phyloP scores from a whole-genome alignment of 1,284 basidiomycete genomes.

The Puccinia triticina region DNA sequence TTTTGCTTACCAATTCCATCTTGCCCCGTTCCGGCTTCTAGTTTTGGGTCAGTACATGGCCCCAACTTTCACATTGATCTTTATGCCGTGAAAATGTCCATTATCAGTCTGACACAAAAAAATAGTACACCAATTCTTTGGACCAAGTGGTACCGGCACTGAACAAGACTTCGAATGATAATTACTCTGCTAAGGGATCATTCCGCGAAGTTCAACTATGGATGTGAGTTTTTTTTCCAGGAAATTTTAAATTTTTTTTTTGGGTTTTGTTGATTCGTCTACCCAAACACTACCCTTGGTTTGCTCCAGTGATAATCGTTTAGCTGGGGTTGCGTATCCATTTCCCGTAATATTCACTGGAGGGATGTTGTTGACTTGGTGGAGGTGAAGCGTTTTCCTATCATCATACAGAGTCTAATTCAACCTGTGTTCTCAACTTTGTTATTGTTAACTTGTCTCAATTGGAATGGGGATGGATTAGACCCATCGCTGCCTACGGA shows the following conservation, averaged over 20 bases:
- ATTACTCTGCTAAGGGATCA: slow-evolving; percentile 65
- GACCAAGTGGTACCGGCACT: slow-evolving; percentile 63
- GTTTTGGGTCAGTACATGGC: slow-evolving; percentile 44
- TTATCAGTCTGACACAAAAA: slow-evolving; percentile 8
- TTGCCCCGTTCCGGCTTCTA: not conserved
- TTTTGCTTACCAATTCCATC: not conserved
- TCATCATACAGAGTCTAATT: too few species aligned
- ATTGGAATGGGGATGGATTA: slow-evolving; percentile 7
- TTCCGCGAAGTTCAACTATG: slow-evolving; percentile 77
- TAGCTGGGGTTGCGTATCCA: slow-evolving; percentile 77
- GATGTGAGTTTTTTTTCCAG: slow-evolving; percentile 60
- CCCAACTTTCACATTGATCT: not conserved
- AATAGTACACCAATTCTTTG: slow-evolving; percentile 44
- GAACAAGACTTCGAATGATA: slow-evolving; percentile 63
- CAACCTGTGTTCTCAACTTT: not conserved
- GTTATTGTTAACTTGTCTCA: not conserved
- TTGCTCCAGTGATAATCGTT: slow-evolving; percentile 65
- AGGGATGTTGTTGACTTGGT: slow-evolving; percentile 72
- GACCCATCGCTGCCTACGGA: slow-evolving; percentile 76
- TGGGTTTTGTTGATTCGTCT: not conserved
- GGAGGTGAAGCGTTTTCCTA: slow-evolving; percentile 61
- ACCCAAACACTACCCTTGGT: not conserved
- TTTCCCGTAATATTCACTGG: slow-evolving; percentile 79
- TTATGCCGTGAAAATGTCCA: not conserved
- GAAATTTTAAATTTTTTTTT: not conserved